Evolutionary conservation across 2,329 filamentous ascomycete species (phyloP).

Genomic region (Botrytis squamosa): DNA sequence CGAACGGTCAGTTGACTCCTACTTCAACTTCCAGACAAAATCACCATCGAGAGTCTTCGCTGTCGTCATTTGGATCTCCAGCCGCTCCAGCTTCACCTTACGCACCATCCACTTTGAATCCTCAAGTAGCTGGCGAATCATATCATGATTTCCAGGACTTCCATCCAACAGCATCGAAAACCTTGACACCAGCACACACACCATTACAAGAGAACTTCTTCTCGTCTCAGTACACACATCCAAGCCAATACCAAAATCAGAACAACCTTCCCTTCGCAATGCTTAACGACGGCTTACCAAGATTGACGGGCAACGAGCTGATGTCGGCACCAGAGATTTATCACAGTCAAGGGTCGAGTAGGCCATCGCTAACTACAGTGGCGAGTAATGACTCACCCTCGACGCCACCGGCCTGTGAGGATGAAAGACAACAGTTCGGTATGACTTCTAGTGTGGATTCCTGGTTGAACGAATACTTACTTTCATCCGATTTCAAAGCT

Average conservation of each 20-base stretch:
- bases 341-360: slow-evolving; percentile 14
- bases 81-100: slow-evolving; percentile 60
- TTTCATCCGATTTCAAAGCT: slow-evolving; percentile 45
- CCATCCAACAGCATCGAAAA: slow-evolving; percentile 36
- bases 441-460: slow-evolving; percentile 43
- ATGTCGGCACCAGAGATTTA: slow-evolving; percentile 33
- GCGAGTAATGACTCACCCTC: slow-evolving; percentile 62
- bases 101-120: slow-evolving; percentile 54
- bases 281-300: slow-evolving; percentile 32
- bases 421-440: slow-evolving; percentile 56
- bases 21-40: slow-evolving; percentile 34
- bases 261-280: slow-evolving; percentile 32
- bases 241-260: slow-evolving; percentile 39
- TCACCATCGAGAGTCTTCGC: slow-evolving; percentile 60
- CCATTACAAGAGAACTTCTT: slow-evolving; percentile 37
- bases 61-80: slow-evolving; percentile 57
- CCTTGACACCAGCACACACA: slow-evolving; percentile 39
- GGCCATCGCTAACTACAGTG: slow-evolving; percentile 55
- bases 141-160: slow-evolving; percentile 44
- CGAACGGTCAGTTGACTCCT: slow-evolving; percentile 39
- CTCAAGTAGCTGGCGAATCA: slow-evolving; percentile 53
- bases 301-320: slow-evolving; percentile 32
- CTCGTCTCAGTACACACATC: slow-evolving; percentile 40
- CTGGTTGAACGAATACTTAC: slow-evolving; percentile 69
- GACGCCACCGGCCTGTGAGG: slow-evolving; percentile 53